Base-by-base conservation (phyloP, 1,284 basidiomycete genomes). In the Leccinum subrobustum region DNA sequence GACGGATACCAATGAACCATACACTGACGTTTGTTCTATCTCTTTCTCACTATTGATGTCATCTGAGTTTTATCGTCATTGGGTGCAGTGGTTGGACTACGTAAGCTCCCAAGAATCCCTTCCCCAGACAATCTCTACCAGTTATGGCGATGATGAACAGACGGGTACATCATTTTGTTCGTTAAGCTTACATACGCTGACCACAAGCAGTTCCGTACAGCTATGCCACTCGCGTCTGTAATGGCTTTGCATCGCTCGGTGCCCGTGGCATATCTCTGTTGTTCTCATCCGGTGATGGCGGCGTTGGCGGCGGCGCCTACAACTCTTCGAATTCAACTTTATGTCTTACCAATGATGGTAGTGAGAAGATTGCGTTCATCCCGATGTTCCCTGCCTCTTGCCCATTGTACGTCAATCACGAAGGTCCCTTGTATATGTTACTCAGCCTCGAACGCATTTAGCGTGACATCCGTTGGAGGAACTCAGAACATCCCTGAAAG, bases 251-350 rank as follows among this genome's bases (percentile, higher is more conserved):
- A 29, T 66, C 63, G 39, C 64, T 70, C 78, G 87, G 87, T 52
- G 82, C 79, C 18, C 81, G 87, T 3, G 90, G 90, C 33, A 77
- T 85, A 12, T 83, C 85, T 4, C 63, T 90, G 18, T 65, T 85
- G 58, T 89, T 89, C 70, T 78, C 83, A 20, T 85, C 84, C 20
- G 89, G 89, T 16, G 89, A 92, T 64, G 73, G 72, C n/a, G 89
- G 89, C 54, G 89, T 89, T 6, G 90, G 88, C 16, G 85, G 86
- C 65, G 81, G 39, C 77, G 0, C 63, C 84, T 65, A 25, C 14
- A 31, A 8, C 7, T 81, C 84, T 37, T 74, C 75, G 0, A 81
- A 78, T 9, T 80, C 84, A 56, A 37, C 69, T 27, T 8, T 8
- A 42, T 92, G 90, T 73, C 71, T 80, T 61, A 78, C 81, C 11